Conservation (phyloP, 495 filamentous ascomycete genomes). For the Cladorrhinum samala region DNA sequence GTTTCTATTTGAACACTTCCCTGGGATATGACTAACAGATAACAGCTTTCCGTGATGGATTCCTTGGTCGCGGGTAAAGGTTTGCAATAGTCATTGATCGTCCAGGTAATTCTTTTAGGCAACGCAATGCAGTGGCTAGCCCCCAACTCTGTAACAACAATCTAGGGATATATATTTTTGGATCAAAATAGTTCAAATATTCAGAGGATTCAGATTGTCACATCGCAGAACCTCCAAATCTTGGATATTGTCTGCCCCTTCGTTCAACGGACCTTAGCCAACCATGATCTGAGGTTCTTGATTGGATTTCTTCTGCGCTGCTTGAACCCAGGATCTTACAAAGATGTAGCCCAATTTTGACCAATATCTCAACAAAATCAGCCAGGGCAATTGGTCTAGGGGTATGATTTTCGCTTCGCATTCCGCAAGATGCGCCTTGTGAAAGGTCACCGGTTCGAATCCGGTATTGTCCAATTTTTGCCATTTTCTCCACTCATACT, state of each 20-base stretch:
- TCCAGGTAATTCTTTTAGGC: neutral
- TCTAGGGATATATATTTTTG: no score
- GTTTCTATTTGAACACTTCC: slow-evolving; percentile 14
- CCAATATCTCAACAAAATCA: no score
- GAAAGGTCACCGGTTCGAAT: slow-evolving; percentile 15
- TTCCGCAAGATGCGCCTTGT: slow-evolving; percentile 6
- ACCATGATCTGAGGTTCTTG: no score
- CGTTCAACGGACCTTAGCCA: no score
- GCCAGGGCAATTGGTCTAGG: slow-evolving; percentile 14
- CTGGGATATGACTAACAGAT: slow-evolving; percentile 1
- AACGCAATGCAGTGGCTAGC: neutral
- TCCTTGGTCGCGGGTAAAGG: slow-evolving; percentile 3
- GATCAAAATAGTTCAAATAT: no score
- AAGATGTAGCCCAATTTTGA: no score
- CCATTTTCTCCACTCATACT: neutral
- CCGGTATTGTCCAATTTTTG: slow-evolving; percentile 13
- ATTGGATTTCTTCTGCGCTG: no score
- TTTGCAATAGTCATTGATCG: neutral
- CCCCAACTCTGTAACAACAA: no score
- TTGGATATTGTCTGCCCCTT: no score
- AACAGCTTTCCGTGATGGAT: slow-evolving; percentile 15
- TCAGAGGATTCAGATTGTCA: no score
- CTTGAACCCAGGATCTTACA: no score
- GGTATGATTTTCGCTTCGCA: slow-evolving; percentile 20
- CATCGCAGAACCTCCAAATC: no score